phyloP scores from a whole-genome alignment of 495 filamentous ascomycete genomes.

The Penicillium nucicola region DNA sequence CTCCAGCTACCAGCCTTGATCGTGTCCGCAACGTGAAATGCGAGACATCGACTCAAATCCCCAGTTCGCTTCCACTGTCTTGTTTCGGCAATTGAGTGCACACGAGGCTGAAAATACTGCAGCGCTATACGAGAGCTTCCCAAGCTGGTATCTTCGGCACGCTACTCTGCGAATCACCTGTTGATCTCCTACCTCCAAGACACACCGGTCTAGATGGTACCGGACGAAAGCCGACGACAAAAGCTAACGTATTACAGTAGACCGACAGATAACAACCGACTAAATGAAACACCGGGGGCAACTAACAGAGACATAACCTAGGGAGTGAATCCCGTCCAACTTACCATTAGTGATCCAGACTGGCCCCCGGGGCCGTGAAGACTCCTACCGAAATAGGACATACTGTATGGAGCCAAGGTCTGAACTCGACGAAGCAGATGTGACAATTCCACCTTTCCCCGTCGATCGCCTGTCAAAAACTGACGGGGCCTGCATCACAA shows the following conservation, averaged over 20 bases:
- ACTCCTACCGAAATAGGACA: neutral
- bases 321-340: neutral
- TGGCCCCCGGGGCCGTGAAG: neutral
- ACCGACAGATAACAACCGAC: neutral
- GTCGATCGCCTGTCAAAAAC: constrained; percentile 1
- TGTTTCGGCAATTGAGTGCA: neutral
- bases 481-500: constrained; percentile 1
- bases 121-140: neutral
- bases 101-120: neutral
- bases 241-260: neutral
- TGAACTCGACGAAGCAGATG: neutral
- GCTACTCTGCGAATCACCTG: constrained; percentile 1
- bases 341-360: neutral
- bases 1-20: constrained; percentile 1
- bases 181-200: neutral
- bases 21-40: neutral
- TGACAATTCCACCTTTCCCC: neutral
- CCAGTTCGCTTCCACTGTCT: neutral
- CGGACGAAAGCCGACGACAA: neutral
- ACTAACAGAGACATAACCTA: neutral
- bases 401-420: neutral
- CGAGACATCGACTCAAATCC: constrained; percentile 9
- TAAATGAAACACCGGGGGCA: neutral
- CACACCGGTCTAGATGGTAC: neutral
- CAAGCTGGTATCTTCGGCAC: neutral